These are phyloP conservation scores for Alternaria gansuensis DNA, from an alignment of 2,329 filamentous ascomycete genomes.

Conservation along the genomic window DNA sequence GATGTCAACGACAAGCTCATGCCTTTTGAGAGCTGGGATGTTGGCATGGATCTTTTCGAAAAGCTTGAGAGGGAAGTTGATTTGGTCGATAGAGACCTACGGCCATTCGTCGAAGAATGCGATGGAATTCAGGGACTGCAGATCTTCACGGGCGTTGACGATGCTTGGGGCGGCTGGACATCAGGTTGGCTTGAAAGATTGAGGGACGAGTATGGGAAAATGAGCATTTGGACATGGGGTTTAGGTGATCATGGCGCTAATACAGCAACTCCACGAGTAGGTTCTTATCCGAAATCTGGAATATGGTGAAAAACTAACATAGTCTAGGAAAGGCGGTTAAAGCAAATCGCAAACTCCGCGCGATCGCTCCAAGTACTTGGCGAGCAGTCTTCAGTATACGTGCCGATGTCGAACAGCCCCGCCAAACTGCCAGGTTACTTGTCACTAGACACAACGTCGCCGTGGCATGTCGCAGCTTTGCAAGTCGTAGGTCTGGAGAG, in stretches of 20 bases:
- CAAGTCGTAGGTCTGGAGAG: constrained; percentile 81
- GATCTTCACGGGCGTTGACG: constrained; percentile 61
- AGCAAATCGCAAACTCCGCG: constrained; percentile 77
- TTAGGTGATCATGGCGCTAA: constrained; percentile 67
- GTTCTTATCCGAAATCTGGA: constrained; percentile 32
- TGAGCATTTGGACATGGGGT: constrained; percentile 86
- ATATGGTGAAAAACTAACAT: constrained; percentile 21
- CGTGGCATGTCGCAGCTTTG: constrained; percentile 83
- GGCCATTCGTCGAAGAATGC: constrained; percentile 90
- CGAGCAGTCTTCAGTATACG: constrained; percentile 76
- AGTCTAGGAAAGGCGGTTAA: constrained; percentile 66
- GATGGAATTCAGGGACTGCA: constrained; percentile 92
- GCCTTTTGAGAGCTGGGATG: constrained; percentile 77
- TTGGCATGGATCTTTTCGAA: constrained; percentile 52
- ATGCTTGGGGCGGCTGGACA: constrained; percentile 62
- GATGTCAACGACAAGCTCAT: constrained; percentile 80
- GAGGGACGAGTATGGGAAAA: constrained; percentile 90
- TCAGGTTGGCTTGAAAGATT: constrained; percentile 67
- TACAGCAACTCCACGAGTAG: constrained; percentile 52
- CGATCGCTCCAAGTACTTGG: constrained; percentile 74
- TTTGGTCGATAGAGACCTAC: constrained; percentile 84
- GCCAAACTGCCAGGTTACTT: constrained; percentile 65
- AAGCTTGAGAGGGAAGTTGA: constrained; percentile 69
- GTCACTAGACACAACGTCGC: constrained; percentile 67
- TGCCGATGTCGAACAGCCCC: constrained; percentile 74